Conservation (phyloP, 2,329 filamentous ascomycete species). For the Trichoderma guizhouense region DNA sequence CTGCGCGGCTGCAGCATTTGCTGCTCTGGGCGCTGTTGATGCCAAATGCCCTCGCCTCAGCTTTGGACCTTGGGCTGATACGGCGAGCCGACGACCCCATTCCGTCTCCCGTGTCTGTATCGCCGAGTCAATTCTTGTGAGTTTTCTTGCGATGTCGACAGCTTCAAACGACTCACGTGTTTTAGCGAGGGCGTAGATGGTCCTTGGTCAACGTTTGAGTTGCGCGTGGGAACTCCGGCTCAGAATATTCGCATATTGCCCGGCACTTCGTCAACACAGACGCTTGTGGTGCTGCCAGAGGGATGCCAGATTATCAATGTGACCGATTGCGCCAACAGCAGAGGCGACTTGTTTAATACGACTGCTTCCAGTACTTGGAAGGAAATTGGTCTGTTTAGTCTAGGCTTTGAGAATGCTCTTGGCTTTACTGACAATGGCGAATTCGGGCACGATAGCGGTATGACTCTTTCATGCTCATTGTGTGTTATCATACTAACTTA, state of each 20-base stretch:
- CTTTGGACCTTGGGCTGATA: background rate
- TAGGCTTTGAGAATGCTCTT: constrained; percentile 15
- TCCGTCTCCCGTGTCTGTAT: constrained; percentile 14
- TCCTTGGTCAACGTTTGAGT: constrained; percentile 19
- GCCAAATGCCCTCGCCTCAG: background rate
- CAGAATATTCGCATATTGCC: constrained; percentile 18
- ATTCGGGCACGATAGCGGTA: constrained; percentile 18
- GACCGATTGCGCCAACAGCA: constrained; percentile 12
- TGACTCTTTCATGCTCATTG: background rate
- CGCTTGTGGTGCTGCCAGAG: constrained; percentile 9
- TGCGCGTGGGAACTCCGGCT: constrained; percentile 17
- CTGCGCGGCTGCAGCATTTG: background rate
- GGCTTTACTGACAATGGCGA: constrained; percentile 17
- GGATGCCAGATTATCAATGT: constrained; percentile 16
- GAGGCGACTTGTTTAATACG: constrained; percentile 16
- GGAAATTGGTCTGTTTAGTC: constrained; percentile 6
- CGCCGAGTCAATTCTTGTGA: constrained; percentile 19
- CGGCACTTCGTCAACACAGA: constrained; percentile 18
- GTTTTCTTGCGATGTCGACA: background rate
- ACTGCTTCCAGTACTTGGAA: constrained; percentile 16
- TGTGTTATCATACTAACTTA: background rate
- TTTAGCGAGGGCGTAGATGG: constrained; percentile 18
- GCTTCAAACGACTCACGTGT: background rate
- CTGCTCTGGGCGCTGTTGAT: constrained; percentile 4
- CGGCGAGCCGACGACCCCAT: background rate